Base-by-base conservation (phyloP, 306 rosid genomes). In the Carpinus viminea region DNA sequence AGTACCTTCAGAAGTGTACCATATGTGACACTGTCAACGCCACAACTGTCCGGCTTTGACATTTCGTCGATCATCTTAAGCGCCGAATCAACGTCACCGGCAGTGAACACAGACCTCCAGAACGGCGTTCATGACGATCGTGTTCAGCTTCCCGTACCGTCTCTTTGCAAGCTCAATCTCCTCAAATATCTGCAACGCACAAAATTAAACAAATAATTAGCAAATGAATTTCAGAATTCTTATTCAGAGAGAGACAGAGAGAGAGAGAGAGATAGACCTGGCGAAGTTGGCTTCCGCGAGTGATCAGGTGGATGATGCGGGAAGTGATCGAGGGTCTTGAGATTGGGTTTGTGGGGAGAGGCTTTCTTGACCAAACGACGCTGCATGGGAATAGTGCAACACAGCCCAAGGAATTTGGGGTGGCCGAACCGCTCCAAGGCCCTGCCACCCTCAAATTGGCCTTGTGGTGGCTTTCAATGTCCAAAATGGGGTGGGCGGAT, bases 91-190 rank as follows among this genome's bases (percentile, higher is more conserved):
- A 91, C 76, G 64, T 93, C 93, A 5, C 90, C 87, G 72, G 26
- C 98, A 93, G n/a, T 78, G 89, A 61, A 90, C 91, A 72, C 97
- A 92, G 4, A 92, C 97, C 81, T 92, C 93, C 72, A 89, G 45
- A 54, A 90, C 97, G 12, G 96, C 96, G 74, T 92, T 92, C 97
- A 90, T 90, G 60, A 88, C 90, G 20, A 89, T 89, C 38, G 91
- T 89, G 85, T 92, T 90, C 85, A 92, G 82, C 83, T 81, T 85
- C 80, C 92, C 93, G 62, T 83, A 86, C 28, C 65, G 88, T 21
- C 74, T 86, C 85, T 79, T 89, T 0, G 97, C 92, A 21, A 70
- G 73, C 66, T 90, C 92, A 68, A 91, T 66, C 86, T 89, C 93
- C 83, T 89, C 79, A 79, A 91, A 74, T 73, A 93, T 86, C 97